Evolutionary conservation across 352 stramenopile species (phyloP), one percentile per base, ranked within the genome.

Genomic region (Phytophthora macrochlamydospora): DNA sequence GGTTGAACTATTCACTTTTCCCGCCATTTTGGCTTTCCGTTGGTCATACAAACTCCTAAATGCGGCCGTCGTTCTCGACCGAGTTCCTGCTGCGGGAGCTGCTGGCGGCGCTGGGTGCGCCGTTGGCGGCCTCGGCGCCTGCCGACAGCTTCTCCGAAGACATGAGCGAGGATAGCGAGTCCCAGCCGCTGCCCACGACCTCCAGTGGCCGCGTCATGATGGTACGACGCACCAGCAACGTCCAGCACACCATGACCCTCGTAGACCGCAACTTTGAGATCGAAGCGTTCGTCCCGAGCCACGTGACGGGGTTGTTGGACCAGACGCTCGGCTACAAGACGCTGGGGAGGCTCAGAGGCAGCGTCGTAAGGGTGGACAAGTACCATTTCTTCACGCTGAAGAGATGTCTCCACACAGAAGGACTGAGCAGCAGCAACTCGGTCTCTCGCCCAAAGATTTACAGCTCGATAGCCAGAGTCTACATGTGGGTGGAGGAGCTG

Each of bases 51-150:
- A 56, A 42, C 1, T 33, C 8, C 24, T 60, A 53, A 44, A 11
- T 50, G 43, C 49, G 83, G 55, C 53, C 69, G 13, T 69, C 67
- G 52, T 67, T 75, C 32, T 46, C 72, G 42, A 81, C 65, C 45
- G 76, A 80, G 11, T 92, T 90, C 64, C 43, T 90, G 44, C 67
- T 87, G 45, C 76, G 66, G 14, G 84, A 91, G 69, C 51, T 88
- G 62, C 78, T 86, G 51, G 59, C 67, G 55, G 75, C 85, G 56
- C 71, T 92, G 51, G 72, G 76, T 0, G 55, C 61, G 1, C 45
- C 57, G 6, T 33, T 73, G 24, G 7, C 29, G 8, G 29, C 29
- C 14, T 32, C 24, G n/a, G n/a, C 2, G 0, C 11, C 49, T 38
- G 14, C 56, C 14, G 72, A 85, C 54, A 80, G 65, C 60, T 79